Base-by-base conservation (phyloP, 2,329 filamentous ascomycete species). In the Nemania abortiva region DNA sequence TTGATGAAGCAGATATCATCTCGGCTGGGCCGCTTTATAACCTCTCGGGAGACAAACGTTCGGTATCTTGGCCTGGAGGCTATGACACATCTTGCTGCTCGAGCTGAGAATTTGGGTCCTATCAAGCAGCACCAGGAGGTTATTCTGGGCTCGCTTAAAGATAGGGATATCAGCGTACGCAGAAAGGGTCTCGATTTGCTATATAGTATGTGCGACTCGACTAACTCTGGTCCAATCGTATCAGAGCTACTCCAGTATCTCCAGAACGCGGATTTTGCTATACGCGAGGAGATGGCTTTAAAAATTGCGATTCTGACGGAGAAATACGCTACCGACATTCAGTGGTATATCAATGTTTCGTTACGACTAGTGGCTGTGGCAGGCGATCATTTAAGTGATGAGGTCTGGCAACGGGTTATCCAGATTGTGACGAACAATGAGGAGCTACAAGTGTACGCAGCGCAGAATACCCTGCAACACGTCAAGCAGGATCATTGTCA, bases 391-490 rank as follows among this genome's bases (percentile, higher is more conserved):
- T 95, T 99, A 74, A 98, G 95, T 81, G 97, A 99, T 72, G 96
- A 99, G 82, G 96, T 99, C 20, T 99, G 96, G 96, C 96, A 99
- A 80, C 91, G 96, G 75, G 95, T 99, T 65, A 98, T 97, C 71
- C 96, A 99, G 80, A 98, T 99, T 75, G 95, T 98, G 68, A 98
- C 96, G 63, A 99, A 99, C 84, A 99, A 99, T 80, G 96, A 99
- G 81, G 95, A 98, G 80, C 87, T 99, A 11, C 96, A 99, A 81
- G 91, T 97, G 0, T 99, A 99, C 79, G 96, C 96, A 0, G 94
- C 96, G 4, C 93, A 97, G 78, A 97, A 97, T 75, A 94, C 96
- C 24, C 84, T 99, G 49, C 92, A 95, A 74, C 97, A 98, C 77
- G 87, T 98, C 80, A 97, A 97, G 80, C 90, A 91, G 20, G 93